Base-by-base conservation (phyloP, 2,329 filamentous ascomycete species). In the Uncinocarpus reesii region DNA sequence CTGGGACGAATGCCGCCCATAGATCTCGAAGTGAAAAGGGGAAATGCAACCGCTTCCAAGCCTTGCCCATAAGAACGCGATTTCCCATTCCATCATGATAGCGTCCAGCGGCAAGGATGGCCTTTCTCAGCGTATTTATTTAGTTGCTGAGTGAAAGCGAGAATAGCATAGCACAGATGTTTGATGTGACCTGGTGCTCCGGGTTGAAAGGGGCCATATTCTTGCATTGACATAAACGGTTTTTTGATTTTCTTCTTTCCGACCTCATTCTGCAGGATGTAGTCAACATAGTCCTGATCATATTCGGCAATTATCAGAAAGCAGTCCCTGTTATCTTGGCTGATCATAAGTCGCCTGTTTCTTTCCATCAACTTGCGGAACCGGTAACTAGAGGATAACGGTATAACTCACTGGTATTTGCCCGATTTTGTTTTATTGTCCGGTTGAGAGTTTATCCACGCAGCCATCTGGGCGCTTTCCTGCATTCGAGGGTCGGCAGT, bases 381-480 rank as follows among this genome's bases (percentile, higher is more conserved):
- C 42, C 18, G 24, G 34, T 45, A 6, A 18, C 3, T n/a, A n/a
- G n/a, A 34, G 31, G 10, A 6, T 34, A 20, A 13, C 21, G 3
- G 32, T 45, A 6, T 34, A 24, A 48, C 28, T 29, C 16, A 48
- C 35, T 16, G 16, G 13, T 34, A 36, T 4, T 45, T n/a, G 18
- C 13, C 23, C 2, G 18, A 16, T 2, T n/a, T 4, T 7, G 28
- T 45, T 24, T 4, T 2, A 10, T 20, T 20, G 20, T 45, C 42
- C 15, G 52, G 52, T 15, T 52, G 50, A n/a, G 35, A 46, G 44
- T 38, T 24, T 2, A 55, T 53, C 53, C 53, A 55, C 20, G 51
- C 49, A 18, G 47, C 53, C 49, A 55, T 50, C 32, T 52, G 53
- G 1, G 53, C 53, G 15, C 31, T 52, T 29, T 54, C 53, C 23